Evolutionary conservation across 78 protist species (phyloP).

Genomic region (Planoprotostelium fungivorum): DNA sequence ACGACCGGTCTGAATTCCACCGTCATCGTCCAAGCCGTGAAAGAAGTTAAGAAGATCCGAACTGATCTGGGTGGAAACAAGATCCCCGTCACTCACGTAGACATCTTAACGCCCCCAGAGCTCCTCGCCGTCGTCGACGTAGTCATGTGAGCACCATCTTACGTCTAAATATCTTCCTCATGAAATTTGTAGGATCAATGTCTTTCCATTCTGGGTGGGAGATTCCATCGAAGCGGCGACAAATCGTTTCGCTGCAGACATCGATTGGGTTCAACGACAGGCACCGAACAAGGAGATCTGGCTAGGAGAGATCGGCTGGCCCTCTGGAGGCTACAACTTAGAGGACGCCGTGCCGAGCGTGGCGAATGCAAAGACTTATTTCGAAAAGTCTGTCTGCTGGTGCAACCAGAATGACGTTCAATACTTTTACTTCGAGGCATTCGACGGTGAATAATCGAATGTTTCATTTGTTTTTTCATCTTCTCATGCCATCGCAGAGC

Average conservation of each 20-base stretch:
- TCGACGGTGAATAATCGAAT: no score
- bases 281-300: not conserved
- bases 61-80: not conserved
- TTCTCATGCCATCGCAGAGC: not conserved
- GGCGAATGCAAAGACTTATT: not conserved
- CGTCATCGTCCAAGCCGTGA: not conserved
- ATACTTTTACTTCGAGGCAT: not conserved
- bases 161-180: not conserved
- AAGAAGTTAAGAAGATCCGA: no score
- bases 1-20: not conserved
- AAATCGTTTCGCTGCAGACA: not conserved
- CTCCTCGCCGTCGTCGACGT: not conserved
- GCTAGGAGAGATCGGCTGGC: not conserved
- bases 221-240: not conserved
- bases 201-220: not conserved
- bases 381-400: not conserved
- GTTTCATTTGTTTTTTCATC: no score
- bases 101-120: not conserved
- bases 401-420: not conserved
- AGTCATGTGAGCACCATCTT: not conserved
- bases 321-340: not conserved
- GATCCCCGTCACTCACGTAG: not conserved
- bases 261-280: not conserved
- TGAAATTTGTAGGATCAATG: not conserved
- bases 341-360: not conserved